phyloP scores from a whole-genome alignment of 176 grass and related monocot species.

The maize (Zea mays) region Zm-B73-REFERENCE-NAM-5.0 NC_050105.1:91368501-91369000 shows the following conservation, averaged over 20 bases:
- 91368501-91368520: conserved; percentile 13
- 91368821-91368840: conserved; percentile 72
- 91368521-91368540: conserved; percentile 37
- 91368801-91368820: conserved; percentile 78
- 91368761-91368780: conserved; percentile 51
- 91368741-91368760: conserved; percentile 39
- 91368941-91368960: conserved; percentile 46
- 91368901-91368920: conserved; percentile 56
- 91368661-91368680: conserved; percentile 29
- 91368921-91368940: conserved; percentile 53
- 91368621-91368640: conserved; percentile 62
- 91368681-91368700: conserved; percentile 57
- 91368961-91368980: conserved; percentile 54
- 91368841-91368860: conserved; percentile 74
- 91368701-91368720: conserved; percentile 58
- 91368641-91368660: conserved; percentile 57
- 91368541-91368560: conserved; percentile 34
- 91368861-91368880: conserved; percentile 48
- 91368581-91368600: conserved; percentile 70
- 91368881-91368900: conserved; percentile 27
- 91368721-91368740: conserved; percentile 42
- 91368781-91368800: conserved; percentile 70
- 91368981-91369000: conserved; percentile 44
- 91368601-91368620: conserved; percentile 71
- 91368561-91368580: conserved; percentile 40